Evolutionary conservation across 2,329 filamentous ascomycete species (phyloP).

Genomic region (Ophiocordyceps camponoti-leonardi): DNA sequence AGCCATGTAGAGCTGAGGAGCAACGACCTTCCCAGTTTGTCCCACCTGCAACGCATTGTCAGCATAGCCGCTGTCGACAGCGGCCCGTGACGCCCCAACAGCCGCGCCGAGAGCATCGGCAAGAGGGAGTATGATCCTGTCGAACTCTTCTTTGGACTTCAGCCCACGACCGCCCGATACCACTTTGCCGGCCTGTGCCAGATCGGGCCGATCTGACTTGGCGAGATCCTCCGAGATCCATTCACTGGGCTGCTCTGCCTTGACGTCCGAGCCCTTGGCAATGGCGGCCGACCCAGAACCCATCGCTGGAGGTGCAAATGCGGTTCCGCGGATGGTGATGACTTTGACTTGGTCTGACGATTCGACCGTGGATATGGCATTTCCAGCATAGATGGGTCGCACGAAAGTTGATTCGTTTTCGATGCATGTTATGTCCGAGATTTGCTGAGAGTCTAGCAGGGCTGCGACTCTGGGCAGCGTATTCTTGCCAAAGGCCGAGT

Average conservation of each 20-base stretch:
- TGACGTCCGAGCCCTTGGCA: slow-evolving; percentile 72
- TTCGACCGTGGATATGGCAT: slow-evolving; percentile 91
- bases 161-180: slow-evolving; percentile 88
- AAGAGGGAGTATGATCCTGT: slow-evolving; percentile 77
- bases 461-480: slow-evolving; percentile 82
- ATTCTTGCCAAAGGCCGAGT: slow-evolving; percentile 95
- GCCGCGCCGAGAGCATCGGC: slow-evolving; percentile 90
- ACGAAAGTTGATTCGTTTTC: slow-evolving; percentile 89
- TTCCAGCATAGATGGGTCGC: slow-evolving; percentile 92
- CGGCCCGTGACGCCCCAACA: slow-evolving; percentile 84
- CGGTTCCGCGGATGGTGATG: slow-evolving; percentile 82
- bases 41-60: slow-evolving; percentile 98
- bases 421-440: slow-evolving; percentile 79
- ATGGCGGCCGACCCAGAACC: slow-evolving; percentile 60
- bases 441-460: slow-evolving; percentile 77
- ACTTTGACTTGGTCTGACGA: slow-evolving; percentile 74
- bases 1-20: slow-evolving; percentile 85
- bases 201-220: slow-evolving; percentile 85
- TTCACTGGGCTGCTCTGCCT: slow-evolving; percentile 54
- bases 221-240: slow-evolving; percentile 91
- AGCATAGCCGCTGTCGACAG: slow-evolving; percentile 92
- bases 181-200: slow-evolving; percentile 74
- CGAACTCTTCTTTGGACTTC: slow-evolving; percentile 97
- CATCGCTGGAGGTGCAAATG: slow-evolving; percentile 60
- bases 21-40: slow-evolving; percentile 97